Base-by-base conservation (phyloP, 345 rosid genomes). In the Boechera stricta region DNA sequence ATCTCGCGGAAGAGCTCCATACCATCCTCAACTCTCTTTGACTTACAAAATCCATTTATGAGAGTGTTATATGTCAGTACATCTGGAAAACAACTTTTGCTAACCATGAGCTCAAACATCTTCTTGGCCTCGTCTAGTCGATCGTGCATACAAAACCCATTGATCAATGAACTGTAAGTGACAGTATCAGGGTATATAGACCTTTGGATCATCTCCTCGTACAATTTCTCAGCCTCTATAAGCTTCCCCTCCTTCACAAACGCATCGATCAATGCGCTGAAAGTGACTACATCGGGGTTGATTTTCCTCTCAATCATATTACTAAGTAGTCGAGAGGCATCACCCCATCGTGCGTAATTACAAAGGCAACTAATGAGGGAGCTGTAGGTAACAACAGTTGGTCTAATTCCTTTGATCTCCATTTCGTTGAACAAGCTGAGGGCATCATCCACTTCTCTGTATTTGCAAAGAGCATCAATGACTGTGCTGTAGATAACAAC, bases 321-420 rank as follows among this genome's bases (percentile, higher is more conserved):
- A 3, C 67, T 33, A 0, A 71, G 48, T 0, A 71, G 4, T 1
- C 26, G 16, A 33, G 67, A 8, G 1, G 59, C 75, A 9, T 60
- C 67, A 3, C 7, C 0, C 76, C 76, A 72, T 61, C 51, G n/a
- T 0, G 51, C 52, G 5, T 49, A 61, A 4, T 5, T 47, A 48
- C 76, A 72, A 26, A 72, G 51, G n/a, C 68, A 59, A 1, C 76
- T 72, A 9, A 72, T 72, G 18, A 72, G 68, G 12, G 68, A 35
- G 49, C 0, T 60, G 31, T 60, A 72, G 5, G 60, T 60, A n/a
- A 5, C 0, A 61, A 61, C 67, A 60, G 48, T 0, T 0, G 68
- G 39, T 47, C 2, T 48, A 36, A 72, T 3, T 0, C 61, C 60
- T 38, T 36, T 72, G 13, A 1, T 71, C 1, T 32, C 65, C 45